phyloP scores from a whole-genome alignment of 228 moss, liverwort and hornwort species.

The Sphagnum magellanicum region DNA sequence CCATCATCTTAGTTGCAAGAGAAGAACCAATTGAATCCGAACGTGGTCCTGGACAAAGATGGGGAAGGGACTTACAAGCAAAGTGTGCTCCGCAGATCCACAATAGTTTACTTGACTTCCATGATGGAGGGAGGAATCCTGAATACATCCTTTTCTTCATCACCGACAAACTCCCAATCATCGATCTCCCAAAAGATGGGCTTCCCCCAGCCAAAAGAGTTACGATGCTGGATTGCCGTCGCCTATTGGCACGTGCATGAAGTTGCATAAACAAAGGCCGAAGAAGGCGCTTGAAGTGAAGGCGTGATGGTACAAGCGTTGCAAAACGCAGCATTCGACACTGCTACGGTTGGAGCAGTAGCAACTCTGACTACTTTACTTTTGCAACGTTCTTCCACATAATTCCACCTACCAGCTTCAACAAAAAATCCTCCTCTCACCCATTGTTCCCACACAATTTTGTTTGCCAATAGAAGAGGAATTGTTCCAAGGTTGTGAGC shows the following conservation, averaged over 20 bases:
- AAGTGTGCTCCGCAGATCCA: slow-evolving; percentile 77
- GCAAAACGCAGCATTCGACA: slow-evolving; percentile 33
- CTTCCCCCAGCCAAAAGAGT: slow-evolving; percentile 27
- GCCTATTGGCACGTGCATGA: slow-evolving; percentile 25
- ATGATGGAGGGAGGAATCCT: slow-evolving; percentile 57
- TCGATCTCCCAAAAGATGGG: slow-evolving; percentile 67
- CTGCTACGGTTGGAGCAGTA: slow-evolving; percentile 44
- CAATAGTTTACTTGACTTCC: slow-evolving; percentile 82
- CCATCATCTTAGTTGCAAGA: too few species aligned
- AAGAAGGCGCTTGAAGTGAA: background rate
- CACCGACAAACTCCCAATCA: slow-evolving; percentile 93
- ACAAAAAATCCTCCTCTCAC: too few species aligned
- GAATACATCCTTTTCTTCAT: slow-evolving; percentile 81
- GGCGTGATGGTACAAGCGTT: slow-evolving; percentile 22
- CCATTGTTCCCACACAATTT: too few species aligned
- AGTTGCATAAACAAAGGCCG: slow-evolving; percentile 8
- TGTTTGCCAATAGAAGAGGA: too few species aligned
- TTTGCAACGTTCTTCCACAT: slow-evolving; percentile 68
- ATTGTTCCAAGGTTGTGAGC: too few species aligned
- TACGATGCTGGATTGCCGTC: slow-evolving; percentile 11
- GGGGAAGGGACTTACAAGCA: slow-evolving; percentile 34
- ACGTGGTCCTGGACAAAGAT: too few species aligned
- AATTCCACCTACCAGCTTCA: slow-evolving; percentile 52
- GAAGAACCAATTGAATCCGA: too few species aligned
- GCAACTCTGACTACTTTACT: slow-evolving; percentile 43